Evolutionary conservation across 1,139 yeast genomes (phyloP).

Genomic region (Geotrichum aggregatum): DNA sequence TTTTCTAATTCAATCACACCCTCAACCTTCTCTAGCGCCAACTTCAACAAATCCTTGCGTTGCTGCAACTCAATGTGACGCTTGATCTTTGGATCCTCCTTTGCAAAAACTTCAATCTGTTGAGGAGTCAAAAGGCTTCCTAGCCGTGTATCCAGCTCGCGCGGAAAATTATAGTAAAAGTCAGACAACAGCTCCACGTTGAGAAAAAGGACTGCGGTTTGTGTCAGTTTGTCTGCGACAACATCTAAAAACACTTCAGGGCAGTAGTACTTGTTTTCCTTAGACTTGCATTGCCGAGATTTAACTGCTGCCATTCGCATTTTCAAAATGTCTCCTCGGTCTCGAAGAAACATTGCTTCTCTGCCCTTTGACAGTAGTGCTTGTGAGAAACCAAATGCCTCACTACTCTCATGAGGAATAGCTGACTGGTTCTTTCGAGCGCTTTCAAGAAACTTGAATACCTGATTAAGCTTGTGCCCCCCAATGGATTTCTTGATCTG

Average conservation of each 20-base stretch:
- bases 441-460: slow-evolving; percentile 62
- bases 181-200: slow-evolving; percentile 92
- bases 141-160: slow-evolving; percentile 78
- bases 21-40: slow-evolving; percentile 82
- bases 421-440: slow-evolving; percentile 43
- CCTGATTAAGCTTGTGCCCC: slow-evolving; percentile 75
- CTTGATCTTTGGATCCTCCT: slow-evolving; percentile 88
- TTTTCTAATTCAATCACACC: slow-evolving; percentile 76
- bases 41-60: slow-evolving; percentile 78
- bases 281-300: slow-evolving; percentile 68
- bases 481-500: slow-evolving; percentile 72
- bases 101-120: slow-evolving; percentile 84
- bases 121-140: slow-evolving; percentile 61
- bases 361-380: slow-evolving; percentile 66
- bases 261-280: slow-evolving; percentile 81
- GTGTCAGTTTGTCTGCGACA: slow-evolving; percentile 83
- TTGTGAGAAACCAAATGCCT: slow-evolving; percentile 72
- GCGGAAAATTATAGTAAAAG: slow-evolving; percentile 91
- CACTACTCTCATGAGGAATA: slow-evolving; percentile 43
- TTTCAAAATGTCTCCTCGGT: slow-evolving; percentile 65
- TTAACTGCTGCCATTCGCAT: slow-evolving; percentile 75
- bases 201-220: slow-evolving; percentile 86
- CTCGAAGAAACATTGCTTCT: slow-evolving; percentile 77
- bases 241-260: slow-evolving; percentile 93
- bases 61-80: slow-evolving; percentile 91